These are phyloP conservation scores for Penicillium sclerotiorum DNA, from an alignment of 2,329 filamentous ascomycete species.

Conservation along the genomic window DNA sequence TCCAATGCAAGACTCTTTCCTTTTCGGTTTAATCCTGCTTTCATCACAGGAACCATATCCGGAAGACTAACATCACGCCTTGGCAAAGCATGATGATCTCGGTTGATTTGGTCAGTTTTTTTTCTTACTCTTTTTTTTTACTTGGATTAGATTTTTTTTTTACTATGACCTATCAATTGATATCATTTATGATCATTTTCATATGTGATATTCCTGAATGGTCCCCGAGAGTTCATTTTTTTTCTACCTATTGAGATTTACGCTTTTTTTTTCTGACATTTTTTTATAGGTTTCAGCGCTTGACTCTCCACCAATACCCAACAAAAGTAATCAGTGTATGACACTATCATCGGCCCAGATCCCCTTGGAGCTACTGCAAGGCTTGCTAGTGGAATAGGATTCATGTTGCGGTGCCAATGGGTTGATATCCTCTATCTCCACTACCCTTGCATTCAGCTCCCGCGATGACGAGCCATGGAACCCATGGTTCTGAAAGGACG, in stretches of 20 bases:
- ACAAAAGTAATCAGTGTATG: conserved; percentile 4
- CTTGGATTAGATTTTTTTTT: background rate
- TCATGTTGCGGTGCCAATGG: background rate
- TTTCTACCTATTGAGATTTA: too few species aligned
- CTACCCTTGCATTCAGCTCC: conserved; percentile 6
- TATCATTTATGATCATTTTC: too few species aligned
- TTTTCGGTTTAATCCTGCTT: background rate
- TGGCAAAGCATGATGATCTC: background rate
- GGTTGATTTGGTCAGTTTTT: background rate
- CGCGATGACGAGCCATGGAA: background rate
- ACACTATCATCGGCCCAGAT: conserved; percentile 9
- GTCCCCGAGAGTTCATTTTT: too few species aligned
- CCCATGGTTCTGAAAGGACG: background rate
- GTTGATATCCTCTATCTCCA: background rate
- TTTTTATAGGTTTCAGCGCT: background rate
- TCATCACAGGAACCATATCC: conserved; percentile 1
- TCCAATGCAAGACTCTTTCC: background rate
- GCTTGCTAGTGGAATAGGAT: conserved; percentile 1
- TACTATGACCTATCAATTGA: too few species aligned
- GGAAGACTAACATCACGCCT: background rate
- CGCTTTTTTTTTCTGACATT: background rate
- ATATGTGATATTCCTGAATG: too few species aligned
- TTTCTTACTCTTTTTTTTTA: background rate
- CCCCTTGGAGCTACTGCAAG: background rate
- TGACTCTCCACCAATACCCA: background rate